Evolutionary conservation across 129 eudicot genomes (phyloP).

Genomic region (Silybum marianum): DNA sequence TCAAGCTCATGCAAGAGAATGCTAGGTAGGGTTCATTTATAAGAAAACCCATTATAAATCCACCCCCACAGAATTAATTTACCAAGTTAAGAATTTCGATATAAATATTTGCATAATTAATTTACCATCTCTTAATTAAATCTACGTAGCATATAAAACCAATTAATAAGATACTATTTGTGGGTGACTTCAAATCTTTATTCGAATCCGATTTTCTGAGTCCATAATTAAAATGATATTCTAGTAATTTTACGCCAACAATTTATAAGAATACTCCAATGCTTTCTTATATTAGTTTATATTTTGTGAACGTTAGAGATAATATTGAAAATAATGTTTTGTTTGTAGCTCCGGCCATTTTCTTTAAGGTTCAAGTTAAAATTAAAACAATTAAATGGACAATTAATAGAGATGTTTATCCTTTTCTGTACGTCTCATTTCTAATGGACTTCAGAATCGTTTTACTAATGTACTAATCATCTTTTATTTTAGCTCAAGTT

Average conservation of each 20-base stretch:
- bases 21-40: slow-evolving; percentile 12
- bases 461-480: not conserved
- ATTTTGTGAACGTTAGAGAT: not conserved
- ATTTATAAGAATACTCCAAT: not conserved
- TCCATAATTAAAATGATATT: not conserved
- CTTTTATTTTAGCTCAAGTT: not conserved
- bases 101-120: not conserved
- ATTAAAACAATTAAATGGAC: not conserved
- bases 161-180: no score
- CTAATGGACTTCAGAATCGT: slow-evolving; percentile 20
- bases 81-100: not conserved
- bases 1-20: slow-evolving; percentile 20
- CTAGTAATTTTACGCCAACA: not conserved
- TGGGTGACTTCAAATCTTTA: not conserved
- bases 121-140: no score
- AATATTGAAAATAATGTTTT: not conserved
- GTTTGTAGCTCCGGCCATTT: not conserved
- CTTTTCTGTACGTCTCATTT: slow-evolving; percentile 4
- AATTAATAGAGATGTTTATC: not conserved
- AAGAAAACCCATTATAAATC: not conserved
- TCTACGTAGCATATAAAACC: no score
- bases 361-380: slow-evolving; percentile 17
- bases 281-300: not conserved
- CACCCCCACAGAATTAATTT: not conserved
- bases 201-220: not conserved